These are phyloP conservation scores for Andrographis paniculata DNA, from an alignment of 305 asterid species.

Conservation along the genomic window DNA sequence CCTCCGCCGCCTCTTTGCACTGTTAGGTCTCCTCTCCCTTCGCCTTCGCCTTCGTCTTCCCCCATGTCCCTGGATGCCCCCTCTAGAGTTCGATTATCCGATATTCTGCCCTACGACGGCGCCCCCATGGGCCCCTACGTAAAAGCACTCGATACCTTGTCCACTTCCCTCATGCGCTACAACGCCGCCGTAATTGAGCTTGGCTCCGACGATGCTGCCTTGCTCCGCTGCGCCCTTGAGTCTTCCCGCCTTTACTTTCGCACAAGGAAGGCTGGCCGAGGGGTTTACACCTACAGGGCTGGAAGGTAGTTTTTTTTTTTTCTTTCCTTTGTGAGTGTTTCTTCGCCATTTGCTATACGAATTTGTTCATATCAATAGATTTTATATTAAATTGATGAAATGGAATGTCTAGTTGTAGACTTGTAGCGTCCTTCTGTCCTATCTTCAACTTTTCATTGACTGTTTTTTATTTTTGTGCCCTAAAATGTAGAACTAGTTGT, in stretches of 20 bases:
- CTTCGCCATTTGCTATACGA: too few relatives aligned
- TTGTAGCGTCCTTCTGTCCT: too few relatives aligned
- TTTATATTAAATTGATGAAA: too few relatives aligned
- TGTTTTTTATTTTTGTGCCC: too few relatives aligned
- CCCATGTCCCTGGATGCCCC: slow-evolving; percentile 29
- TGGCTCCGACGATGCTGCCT: slow-evolving; percentile 51
- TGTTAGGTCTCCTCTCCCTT: slow-evolving; percentile 30
- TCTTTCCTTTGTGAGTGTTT: neutral
- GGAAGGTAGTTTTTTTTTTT: slow-evolving; percentile 50
- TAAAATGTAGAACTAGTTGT: too few relatives aligned
- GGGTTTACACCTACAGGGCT: slow-evolving; percentile 65
- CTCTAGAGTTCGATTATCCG: slow-evolving; percentile 54
- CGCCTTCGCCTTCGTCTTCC: slow-evolving; percentile 24
- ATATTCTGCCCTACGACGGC: slow-evolving; percentile 79
- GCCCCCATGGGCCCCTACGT: slow-evolving; percentile 48
- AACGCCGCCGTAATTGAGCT: slow-evolving; percentile 93
- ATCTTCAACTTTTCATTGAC: too few relatives aligned
- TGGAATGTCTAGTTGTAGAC: too few relatives aligned
- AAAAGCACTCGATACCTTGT: slow-evolving; percentile 68
- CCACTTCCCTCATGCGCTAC: slow-evolving; percentile 74
- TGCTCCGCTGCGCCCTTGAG: slow-evolving; percentile 80
- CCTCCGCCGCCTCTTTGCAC: slow-evolving; percentile 18
- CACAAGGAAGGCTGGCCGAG: slow-evolving; percentile 55
- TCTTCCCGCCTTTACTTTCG: slow-evolving; percentile 65
- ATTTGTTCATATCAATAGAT: too few relatives aligned